Conservation (phyloP, 495 filamentous ascomycete genomes). For the Pseudomonodictys pantanalensis region DNA sequence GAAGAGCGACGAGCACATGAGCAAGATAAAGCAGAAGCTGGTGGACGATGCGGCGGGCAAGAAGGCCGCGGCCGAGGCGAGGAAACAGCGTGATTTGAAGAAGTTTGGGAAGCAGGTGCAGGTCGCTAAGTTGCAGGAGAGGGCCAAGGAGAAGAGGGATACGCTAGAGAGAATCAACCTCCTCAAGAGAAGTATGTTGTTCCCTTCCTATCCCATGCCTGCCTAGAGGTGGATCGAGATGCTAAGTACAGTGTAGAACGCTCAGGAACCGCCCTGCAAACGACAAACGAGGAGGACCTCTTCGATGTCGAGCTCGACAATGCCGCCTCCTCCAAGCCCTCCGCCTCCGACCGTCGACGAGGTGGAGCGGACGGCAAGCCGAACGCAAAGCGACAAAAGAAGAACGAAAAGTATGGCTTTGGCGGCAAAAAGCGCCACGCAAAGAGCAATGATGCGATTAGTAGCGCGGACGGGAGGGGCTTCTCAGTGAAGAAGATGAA, state of each 20-base stretch:
- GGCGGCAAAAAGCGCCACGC: constrained; percentile 87
- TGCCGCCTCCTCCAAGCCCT: constrained; percentile 49
- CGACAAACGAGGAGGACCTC: constrained; percentile 75
- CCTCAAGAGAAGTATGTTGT: constrained; percentile 81
- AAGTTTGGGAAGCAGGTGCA: constrained; percentile 99
- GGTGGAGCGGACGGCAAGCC: constrained; percentile 43
- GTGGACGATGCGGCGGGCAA: constrained; percentile 86
- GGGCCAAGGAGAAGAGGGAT: constrained; percentile 84
- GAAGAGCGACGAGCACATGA: constrained; percentile 98
- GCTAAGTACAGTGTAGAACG: constrained; percentile 62
- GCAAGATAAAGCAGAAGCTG: constrained; percentile 88
- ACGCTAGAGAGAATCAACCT: constrained; percentile 89
- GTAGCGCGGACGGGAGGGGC: constrained; percentile 69
- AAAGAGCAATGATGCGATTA: constrained; percentile 84
- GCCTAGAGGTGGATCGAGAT: constrained; percentile 25
- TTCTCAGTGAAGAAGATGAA: constrained; percentile 89
- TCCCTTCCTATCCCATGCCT: constrained; percentile 5
- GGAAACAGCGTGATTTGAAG: constrained; percentile 90
- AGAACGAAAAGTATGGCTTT: constrained; percentile 87
- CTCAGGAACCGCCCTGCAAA: constrained; percentile 59
- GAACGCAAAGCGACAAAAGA: constrained; percentile 79
- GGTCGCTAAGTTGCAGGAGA: constrained; percentile 90
- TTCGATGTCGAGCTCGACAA: constrained; percentile 94
- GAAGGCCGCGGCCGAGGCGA: constrained; percentile 88
- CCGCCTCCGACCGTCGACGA: constrained; percentile 21